Evolutionary conservation across 352 stramenopile genomes (phyloP), one percentile per base, ranked within the genome.

Genomic region (Globisporangium paddicum): DNA sequence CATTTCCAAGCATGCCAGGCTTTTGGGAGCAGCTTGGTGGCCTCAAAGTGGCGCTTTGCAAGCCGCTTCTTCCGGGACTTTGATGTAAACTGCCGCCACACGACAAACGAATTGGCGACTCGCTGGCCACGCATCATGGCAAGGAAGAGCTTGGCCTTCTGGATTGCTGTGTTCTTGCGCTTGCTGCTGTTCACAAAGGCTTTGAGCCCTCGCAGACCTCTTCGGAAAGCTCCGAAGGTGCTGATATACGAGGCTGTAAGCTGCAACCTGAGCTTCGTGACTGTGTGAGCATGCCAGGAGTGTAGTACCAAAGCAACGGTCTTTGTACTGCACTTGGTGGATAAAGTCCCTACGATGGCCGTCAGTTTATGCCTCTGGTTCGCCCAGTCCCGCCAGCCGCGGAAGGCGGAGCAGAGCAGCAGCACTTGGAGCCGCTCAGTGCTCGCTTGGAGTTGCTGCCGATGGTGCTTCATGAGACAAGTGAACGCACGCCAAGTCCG

Each of bases 341-440:
- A 59, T 19, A 84, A 23, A 3, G 61, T 5, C 3, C 55, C 42
- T 16, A 78, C 23, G 3, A 83, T 50, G 8, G 11, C n/a, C 38
- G 23, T 37, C 13, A 81, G 38, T 18, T 69, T 76, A 19, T 67
- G 66, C 23, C 72, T 60, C 3, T 70, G 71, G 21, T 46, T 47
- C 35, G 56, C 75, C 65, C 67, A 81, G 1, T 58, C 59, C 7
- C 40, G 44, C 80, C 80, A 90, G 34, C 75, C 80, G 21, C 80
- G 64, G 40, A 90, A 86, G 0, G 48, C 59, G 6, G 77, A 87
- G 49, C 75, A 88, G 25, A 90, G 47, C n/a, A 79, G 28, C 26
- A 88, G 60, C 1, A 88, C 65, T 25, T 88, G 77, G 1, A 88
- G 68, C 38, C 80, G 62, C 51, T 90, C 75, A 0, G 78, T 88